These are phyloP conservation scores for Schizochytrium sp. DNA, from an alignment of 108 stramenopile species.

Conservation along the genomic window DNA sequence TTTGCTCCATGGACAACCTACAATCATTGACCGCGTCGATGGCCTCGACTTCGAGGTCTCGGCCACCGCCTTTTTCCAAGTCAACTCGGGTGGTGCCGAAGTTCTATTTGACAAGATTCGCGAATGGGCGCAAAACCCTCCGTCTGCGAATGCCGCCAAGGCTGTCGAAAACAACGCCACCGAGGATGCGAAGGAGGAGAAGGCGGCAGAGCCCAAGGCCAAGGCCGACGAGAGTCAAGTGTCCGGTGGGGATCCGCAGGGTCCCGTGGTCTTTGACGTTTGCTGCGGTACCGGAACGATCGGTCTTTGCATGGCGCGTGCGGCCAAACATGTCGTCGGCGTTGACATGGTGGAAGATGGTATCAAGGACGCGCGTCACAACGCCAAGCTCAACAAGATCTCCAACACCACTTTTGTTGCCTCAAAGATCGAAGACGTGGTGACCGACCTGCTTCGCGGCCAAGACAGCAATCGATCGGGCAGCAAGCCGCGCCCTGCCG, in stretches of 20 bases:
- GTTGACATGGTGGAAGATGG: conserved; percentile 74
- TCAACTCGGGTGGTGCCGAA: conserved; percentile 74
- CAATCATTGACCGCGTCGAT: conserved; percentile 59
- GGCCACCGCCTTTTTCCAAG: conserved; percentile 87
- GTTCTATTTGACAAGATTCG: conserved; percentile 67
- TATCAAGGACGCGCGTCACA: conserved; percentile 69
- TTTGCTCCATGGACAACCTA: conserved; percentile 46
- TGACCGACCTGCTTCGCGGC: conserved; percentile 24
- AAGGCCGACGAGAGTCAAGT: background rate
- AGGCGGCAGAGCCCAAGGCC: background rate
- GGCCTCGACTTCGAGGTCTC: conserved; percentile 76
- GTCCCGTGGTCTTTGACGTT: conserved; percentile 61
- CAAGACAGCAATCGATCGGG: background rate
- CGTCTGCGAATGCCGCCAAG: background rate
- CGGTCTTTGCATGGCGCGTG: conserved; percentile 68
- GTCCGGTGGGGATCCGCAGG: background rate
- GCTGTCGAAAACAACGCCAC: background rate
- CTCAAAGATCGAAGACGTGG: conserved; percentile 59
- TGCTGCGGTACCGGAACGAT: conserved; percentile 93
- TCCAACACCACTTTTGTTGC: conserved; percentile 56
- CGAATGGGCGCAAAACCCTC: conserved; percentile 51
- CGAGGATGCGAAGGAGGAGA: background rate
- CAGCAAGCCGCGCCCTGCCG: too few species aligned
- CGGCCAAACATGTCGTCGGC: conserved; percentile 64
- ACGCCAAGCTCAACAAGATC: conserved; percentile 61